Evolutionary conservation across 2,329 filamentous ascomycete species (phyloP), one percentile per base, ranked within the genome.

Genomic region (Paecilomyces formosus): DNA sequence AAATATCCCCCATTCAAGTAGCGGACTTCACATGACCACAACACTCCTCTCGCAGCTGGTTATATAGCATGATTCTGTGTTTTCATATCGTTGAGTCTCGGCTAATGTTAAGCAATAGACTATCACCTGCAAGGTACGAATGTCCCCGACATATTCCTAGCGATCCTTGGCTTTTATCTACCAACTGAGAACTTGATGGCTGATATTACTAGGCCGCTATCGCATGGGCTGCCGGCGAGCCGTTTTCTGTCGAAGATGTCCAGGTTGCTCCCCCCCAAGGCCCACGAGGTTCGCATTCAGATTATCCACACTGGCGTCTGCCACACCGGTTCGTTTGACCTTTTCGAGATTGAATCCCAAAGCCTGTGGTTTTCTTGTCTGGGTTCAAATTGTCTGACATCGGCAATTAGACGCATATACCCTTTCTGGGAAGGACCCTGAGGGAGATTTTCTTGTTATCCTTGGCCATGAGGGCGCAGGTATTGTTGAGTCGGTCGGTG

Each of bases 271-370:
- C 89, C 93, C 63, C 94, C 94, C 60, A 87, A 83, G 78, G 92
- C 93, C 62, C 85, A 96, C 79, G 94, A 99, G 81, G 94, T 99
- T 72, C 90, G 94, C 70, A 96, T 99, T 73, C 81, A 97, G 82
- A 90, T 97, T 74, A 88, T 93, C 82, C 95, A 97, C 82, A 99
- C 94, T 57, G 94, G 94, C 78, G 94, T 99, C 74, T 99, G 94
- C 82, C 94, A 97, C 81, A 99, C 93, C 74, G 90, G 90, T 94
- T 79, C 67, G 75, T 71, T 53, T n/a, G n/a, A n/a, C n/a, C n/a
- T n/a, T n/a, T n/a, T n/a, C n/a, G n/a, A n/a, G n/a, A n/a, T n/a
- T n/a, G n/a, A n/a, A n/a, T n/a, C n/a, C n/a, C n/a, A n/a, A n/a
- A n/a, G n/a, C n/a, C n/a, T 39, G 50, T 30, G 28, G 28, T 30